These are phyloP conservation scores for Aspergillus sp. DNA, from an alignment of 2,329 filamentous ascomycete genomes.

Conservation along the genomic window DNA sequence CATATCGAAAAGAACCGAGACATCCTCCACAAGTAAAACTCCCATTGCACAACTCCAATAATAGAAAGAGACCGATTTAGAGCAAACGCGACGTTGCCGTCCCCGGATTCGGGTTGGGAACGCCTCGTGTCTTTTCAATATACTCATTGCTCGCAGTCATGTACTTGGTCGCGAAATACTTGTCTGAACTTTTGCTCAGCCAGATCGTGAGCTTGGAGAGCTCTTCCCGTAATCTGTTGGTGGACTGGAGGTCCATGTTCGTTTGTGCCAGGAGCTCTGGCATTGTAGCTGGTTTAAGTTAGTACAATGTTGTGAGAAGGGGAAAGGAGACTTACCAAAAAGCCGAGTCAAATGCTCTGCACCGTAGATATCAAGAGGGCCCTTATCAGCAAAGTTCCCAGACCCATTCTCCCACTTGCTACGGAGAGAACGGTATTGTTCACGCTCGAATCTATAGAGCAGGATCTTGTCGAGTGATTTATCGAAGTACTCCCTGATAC, in stretches of 20 bases:
- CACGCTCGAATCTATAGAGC: constrained; percentile 87
- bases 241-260: constrained; percentile 92
- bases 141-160: constrained; percentile 36
- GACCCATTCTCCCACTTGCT: constrained; percentile 60
- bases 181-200: constrained; percentile 68
- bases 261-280: constrained; percentile 94
- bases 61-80: constrained; percentile 2
- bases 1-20: too few relatives aligned
- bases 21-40: too few relatives aligned
- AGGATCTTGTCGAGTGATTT: constrained; percentile 80
- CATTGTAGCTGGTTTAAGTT: constrained; percentile 60
- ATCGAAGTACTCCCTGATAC: constrained; percentile 90
- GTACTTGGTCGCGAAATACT: constrained; percentile 59
- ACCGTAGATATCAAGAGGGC: constrained; percentile 76
- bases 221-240: constrained; percentile 81
- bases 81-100: constrained; percentile 29
- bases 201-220: constrained; percentile 78
- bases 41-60: background rate
- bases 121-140: constrained; percentile 28
- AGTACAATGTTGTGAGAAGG: background rate
- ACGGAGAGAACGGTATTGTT: constrained; percentile 74
- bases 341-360: constrained; percentile 86
- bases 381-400: constrained; percentile 62
- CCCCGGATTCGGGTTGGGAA: constrained; percentile 21
- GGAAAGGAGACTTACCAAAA: constrained; percentile 57